Evolutionary conservation across 2,329 filamentous ascomycete genomes (phyloP), one percentile per base, ranked within the genome.

Genomic region (Arthrobotrys sinensis): DNA sequence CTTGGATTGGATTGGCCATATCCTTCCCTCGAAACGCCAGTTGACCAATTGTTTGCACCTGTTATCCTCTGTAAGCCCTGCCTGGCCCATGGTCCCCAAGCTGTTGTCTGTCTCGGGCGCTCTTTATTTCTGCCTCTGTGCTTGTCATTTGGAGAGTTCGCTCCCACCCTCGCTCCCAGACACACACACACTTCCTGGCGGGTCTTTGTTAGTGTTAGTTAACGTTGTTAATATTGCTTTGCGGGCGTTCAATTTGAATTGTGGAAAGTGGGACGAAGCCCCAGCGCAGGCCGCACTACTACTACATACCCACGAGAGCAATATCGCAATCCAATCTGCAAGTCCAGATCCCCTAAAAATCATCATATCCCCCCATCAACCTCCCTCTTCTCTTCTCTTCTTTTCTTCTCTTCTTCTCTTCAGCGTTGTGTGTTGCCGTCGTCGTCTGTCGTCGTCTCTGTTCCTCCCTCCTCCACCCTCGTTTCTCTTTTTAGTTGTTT

Each of bases 331-430:
- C 75, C 75, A 78, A 72, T 72, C 75, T 78, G 75, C 75, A 72
- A 78, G 75, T 78, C 63, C 73, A 72, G 75, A 78, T 78, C 75
- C 75, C 75, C 75, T 78, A 78, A 78, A 76, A 78, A 78, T 55
- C 75, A 78, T 72, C 67, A 78, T 68, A 63, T 32, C 63, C 63
- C 65, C 75, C 60, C 63, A 36, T 40, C 62, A 53, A 43, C 66
- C 53, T 70, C 72, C 28, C 40, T 65, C 34, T 16, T 43, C 40
- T 76, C 40, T 45, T 55, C 36, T 48, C 40, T 45, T 55, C 34
- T 46, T 48, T 32, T 64, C 34, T 43, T 55, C 21, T 53, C n/a
- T 48, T 78, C 50, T 46, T 66, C 50, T 78, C 75, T 64, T 72
- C 75, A 78, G 75, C 75, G 75, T 78, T 78, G 75, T 78, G 75